Evolutionary conservation across 2,329 filamentous ascomycete genomes (phyloP), one percentile per base, ranked within the genome.

Genomic region (Phaeophleospora eucalypticola): DNA sequence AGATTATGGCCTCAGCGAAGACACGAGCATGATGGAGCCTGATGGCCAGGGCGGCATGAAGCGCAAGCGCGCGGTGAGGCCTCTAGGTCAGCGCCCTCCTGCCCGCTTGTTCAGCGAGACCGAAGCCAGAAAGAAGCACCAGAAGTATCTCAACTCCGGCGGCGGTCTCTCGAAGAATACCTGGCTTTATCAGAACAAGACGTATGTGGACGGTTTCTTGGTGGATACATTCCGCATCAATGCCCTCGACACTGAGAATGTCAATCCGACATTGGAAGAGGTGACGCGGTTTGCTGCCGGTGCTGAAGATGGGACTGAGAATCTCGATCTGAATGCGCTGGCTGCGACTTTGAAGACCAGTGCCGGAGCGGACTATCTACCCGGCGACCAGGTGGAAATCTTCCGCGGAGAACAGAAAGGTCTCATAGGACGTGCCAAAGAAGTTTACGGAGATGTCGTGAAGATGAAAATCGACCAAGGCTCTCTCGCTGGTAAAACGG

Each of bases 321-420:
- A 94, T 55, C 78, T 98, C 29, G 93, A 98, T 70, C 78, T 98
- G 36, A 86, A 90, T 60, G 89, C 91, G 1, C 77, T 98, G 43
- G 89, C 91, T 7, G 87, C 89, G 40, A 95, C 89, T 56, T 75
- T 97, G 44, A 95, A 95, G 65, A 87, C 88, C 49, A 86, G 83
- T 57, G 87, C 86, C 49, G 82, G 83, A 7, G 85, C 90, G 27
- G 85, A 86, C 3, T 98, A 95, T 62, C 79, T 95, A 4, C 87
- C 90, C 2, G 94, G 94, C 27, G 93, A 98, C 65, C 83, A 90
- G n/a, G 90, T 98, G 17, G 91, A 97, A 68, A 89, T 98, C 36
- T 97, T 90, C 67, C 83, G 90, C 47, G 93, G 93, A 56, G 93
- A 98, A 71, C 93, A 98, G 65, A 89, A 86, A 63, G 93, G 93